Evolutionary conservation across 2,329 filamentous ascomycete species (phyloP).

Genomic region (Aureobasidium namibiae): DNA sequence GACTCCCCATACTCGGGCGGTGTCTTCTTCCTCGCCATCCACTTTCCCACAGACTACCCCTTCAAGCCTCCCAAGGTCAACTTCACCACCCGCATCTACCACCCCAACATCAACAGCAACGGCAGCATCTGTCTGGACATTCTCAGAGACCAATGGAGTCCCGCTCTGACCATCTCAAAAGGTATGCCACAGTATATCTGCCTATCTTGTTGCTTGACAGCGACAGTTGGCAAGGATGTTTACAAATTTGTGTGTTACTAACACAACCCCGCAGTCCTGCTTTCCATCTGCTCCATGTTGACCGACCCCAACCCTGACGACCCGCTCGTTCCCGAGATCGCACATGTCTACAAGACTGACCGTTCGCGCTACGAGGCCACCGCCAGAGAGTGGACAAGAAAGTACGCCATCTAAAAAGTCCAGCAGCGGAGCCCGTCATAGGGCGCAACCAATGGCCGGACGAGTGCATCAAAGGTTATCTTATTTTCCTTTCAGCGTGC

Average conservation of each 20-base stretch:
- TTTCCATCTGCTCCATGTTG: constrained; percentile 99
- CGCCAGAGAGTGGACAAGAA: constrained; percentile 95
- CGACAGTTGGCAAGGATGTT: not conserved
- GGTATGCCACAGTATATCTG: constrained; percentile 44
- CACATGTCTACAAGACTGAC: constrained; percentile 99
- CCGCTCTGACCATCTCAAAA: constrained; percentile 96
- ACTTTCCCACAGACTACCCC: constrained; percentile 99
- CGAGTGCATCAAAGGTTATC: not conserved
- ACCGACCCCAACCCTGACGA: constrained; percentile 99
- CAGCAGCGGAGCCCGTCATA: not conserved
- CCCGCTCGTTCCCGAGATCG: constrained; percentile 96
- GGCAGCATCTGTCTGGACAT: constrained; percentile 99
- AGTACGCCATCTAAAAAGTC: constrained; percentile 77
- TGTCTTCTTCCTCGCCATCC: constrained; percentile 97
- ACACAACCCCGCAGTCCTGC: constrained; percentile 56
- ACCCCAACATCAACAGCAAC: constrained; percentile 99
- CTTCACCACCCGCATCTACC: constrained; percentile 99
- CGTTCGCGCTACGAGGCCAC: constrained; percentile 92
- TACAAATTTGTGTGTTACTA: constrained; percentile 14
- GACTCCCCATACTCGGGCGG: constrained; percentile 97
- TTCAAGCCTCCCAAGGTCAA: constrained; percentile 99
- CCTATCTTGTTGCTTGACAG: not conserved
- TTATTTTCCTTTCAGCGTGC: not conserved
- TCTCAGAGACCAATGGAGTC: constrained; percentile 97
- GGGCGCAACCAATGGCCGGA: not conserved